Base-by-base conservation (phyloP, 495 filamentous ascomycete genomes). In the Talaromyces ruber region DNA sequence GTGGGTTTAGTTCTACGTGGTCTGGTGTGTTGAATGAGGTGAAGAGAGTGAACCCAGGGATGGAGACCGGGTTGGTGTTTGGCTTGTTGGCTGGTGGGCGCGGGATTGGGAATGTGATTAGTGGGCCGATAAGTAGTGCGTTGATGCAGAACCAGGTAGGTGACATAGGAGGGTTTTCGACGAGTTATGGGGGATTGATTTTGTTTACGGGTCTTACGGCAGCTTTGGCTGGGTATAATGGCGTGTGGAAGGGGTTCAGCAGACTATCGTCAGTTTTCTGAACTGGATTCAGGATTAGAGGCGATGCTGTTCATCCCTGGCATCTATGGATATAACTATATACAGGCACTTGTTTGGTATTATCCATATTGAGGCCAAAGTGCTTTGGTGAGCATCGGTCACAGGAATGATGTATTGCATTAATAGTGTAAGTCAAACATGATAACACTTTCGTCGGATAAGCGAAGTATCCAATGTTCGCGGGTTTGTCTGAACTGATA, bases 81-180 rank as follows among this genome's bases (percentile, higher is more conserved):
- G 85, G 84, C 2, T 77, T 85, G 37, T 65, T 90, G 59, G 81
- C 82, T 29, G 81, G 81, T 29, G 87, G 85, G 0, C 73, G 87
- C 62, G 89, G 88, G 5, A 77, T 92, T 58, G 88, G 87, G 3
- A 84, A 82, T 68, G 78, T 88, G 14, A 75, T 82, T 3, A 81
- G 81, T 61, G 86, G 85, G 0, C 84, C 86, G 16, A 34, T 88
- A 61, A 86, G 84, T 63, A 81, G 84, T 58, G 78, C 72, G 2
- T 67, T 90, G 60, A 57, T 88, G 50, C 67, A 66, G 7, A 59
- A 51, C 43, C 57, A 58, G 9, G 39, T 57, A 11, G 65, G 66
- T 30, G 65, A 62, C 18, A 62, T 30, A 18, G 68, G 70, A 2
- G 78, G 71, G 0, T 81, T 74, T 61, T 68, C 65, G 3, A 76